Conservation (phyloP, 2,329 filamentous ascomycete species). For the Bisporella sp. region DNA sequence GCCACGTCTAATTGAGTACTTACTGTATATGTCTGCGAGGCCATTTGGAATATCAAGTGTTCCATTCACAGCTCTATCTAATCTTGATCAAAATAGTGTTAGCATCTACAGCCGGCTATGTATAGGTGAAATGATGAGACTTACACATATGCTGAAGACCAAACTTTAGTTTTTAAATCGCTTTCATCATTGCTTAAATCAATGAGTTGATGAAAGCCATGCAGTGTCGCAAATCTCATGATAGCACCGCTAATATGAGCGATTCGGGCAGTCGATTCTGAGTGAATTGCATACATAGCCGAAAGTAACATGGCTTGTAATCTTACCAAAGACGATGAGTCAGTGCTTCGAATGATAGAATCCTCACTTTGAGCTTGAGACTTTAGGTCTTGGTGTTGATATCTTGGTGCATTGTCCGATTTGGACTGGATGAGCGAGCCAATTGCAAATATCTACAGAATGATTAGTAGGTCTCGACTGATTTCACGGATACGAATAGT, state of each 20-base stretch:
- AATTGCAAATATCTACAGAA: constrained; percentile 6
- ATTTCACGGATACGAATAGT: background rate
- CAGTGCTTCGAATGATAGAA: constrained; percentile 4
- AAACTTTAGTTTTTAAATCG: constrained; percentile 8
- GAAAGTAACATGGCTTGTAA: constrained; percentile 11
- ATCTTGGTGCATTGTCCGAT: constrained; percentile 6
- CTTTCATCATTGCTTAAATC: constrained; percentile 5
- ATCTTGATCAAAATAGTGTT: background rate
- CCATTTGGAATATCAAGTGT: constrained; percentile 9
- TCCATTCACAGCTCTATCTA: constrained; percentile 7
- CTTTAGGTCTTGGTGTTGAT: constrained; percentile 11
- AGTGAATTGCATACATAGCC: constrained; percentile 12
- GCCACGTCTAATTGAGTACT: too few relatives aligned
- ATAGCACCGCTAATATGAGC: constrained; percentile 8
- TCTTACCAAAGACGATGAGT: constrained; percentile 4
- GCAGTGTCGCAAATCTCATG: constrained; percentile 7
- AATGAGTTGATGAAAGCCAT: constrained; percentile 7
- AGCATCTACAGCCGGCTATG: background rate
- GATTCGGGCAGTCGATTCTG: constrained; percentile 7
- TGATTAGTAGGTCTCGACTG: background rate
- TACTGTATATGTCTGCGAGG: constrained; percentile 8
- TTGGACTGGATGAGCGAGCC: constrained; percentile 8
- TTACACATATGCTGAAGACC: constrained; percentile 11
- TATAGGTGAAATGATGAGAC: background rate
- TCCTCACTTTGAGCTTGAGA: constrained; percentile 10